Evolutionary conservation across 306 rosid genomes (phyloP).

Genomic region (Begonia peltatifolia): DNA sequence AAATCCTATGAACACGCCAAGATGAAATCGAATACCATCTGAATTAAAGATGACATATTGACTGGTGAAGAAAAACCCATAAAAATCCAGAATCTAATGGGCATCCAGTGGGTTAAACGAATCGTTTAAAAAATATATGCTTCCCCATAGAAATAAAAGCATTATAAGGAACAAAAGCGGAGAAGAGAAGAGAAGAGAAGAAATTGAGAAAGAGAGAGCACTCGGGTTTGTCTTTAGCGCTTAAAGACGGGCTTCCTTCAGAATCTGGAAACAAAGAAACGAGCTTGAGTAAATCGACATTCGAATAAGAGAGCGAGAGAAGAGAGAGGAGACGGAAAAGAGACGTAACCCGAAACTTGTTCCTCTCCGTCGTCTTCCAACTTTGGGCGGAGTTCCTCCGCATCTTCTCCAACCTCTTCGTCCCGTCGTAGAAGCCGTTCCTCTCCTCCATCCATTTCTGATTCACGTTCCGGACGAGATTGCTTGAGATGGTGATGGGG

Average conservation of each 20-base stretch:
- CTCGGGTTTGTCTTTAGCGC: constrained; percentile 51
- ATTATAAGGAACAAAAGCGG: constrained; percentile 18
- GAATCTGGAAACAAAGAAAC: constrained; percentile 46
- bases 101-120: constrained; percentile 7
- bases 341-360: constrained; percentile 37
- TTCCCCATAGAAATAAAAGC: constrained; percentile 5
- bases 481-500: constrained; percentile 36
- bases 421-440: constrained; percentile 8
- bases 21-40: constrained; percentile 2
- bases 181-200: constrained; percentile 8
- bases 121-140: constrained; percentile 9
- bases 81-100: constrained; percentile 2
- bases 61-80: constrained; percentile 4
- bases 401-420: constrained; percentile 7
- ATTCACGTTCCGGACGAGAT: constrained; percentile 27
- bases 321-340: background rate
- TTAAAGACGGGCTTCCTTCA: constrained; percentile 54
- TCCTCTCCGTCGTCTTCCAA: constrained; percentile 10
- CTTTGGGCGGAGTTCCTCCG: constrained; percentile 3
- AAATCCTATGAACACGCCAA: background rate
- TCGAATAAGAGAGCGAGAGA: background rate
- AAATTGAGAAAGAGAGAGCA: constrained; percentile 18
- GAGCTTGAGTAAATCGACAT: constrained; percentile 28
- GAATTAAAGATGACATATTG: constrained; percentile 1
- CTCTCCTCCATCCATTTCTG: constrained; percentile 11